Evolutionary conservation across 331 rosid genomes (phyloP).

Genomic region (Saraca asoca): DNA sequence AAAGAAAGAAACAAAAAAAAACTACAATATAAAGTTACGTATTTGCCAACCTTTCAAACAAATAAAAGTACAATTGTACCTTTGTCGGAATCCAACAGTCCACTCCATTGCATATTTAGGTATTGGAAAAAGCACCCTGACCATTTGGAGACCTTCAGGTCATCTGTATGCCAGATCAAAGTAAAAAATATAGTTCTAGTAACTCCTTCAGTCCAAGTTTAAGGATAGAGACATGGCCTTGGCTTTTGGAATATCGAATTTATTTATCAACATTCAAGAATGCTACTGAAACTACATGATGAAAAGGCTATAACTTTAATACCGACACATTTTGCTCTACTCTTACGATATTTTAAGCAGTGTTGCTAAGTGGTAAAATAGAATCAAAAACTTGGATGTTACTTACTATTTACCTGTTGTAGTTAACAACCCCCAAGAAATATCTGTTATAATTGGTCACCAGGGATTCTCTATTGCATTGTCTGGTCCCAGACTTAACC

Average conservation of each 20-base stretch:
- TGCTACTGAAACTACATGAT: conserved; percentile 9
- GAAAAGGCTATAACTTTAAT: conserved; percentile 30
- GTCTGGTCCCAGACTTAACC: conserved; percentile 74
- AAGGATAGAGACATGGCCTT: conserved; percentile 15
- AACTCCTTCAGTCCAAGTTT: conserved; percentile 20
- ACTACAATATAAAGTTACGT: neutral
- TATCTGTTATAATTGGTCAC: conserved; percentile 77
- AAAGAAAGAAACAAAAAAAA: neutral
- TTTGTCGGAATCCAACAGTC: conserved; percentile 90
- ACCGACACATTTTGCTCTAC: conserved; percentile 1
- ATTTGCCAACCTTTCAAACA: conserved; percentile 26
- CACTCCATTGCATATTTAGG: conserved; percentile 70
- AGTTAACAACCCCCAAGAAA: conserved; percentile 86
- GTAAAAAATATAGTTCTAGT: conserved; percentile 16
- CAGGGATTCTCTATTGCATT: conserved; percentile 75
- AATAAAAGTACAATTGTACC: conserved; percentile 50
- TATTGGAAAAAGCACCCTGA: conserved; percentile 83
- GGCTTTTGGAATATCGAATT: conserved; percentile 4
- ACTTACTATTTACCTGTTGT: conserved; percentile 71
- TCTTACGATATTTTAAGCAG: conserved; percentile 19
- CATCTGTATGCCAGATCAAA: conserved; percentile 58
- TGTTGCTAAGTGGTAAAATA: conserved; percentile 31
- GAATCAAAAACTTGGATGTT: conserved; percentile 14
- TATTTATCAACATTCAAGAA: too few relatives aligned
- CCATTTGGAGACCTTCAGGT: conserved; percentile 83